phyloP scores from a whole-genome alignment of 2,329 filamentous ascomycete species.

The Colletotrichum eleusines region DNA sequence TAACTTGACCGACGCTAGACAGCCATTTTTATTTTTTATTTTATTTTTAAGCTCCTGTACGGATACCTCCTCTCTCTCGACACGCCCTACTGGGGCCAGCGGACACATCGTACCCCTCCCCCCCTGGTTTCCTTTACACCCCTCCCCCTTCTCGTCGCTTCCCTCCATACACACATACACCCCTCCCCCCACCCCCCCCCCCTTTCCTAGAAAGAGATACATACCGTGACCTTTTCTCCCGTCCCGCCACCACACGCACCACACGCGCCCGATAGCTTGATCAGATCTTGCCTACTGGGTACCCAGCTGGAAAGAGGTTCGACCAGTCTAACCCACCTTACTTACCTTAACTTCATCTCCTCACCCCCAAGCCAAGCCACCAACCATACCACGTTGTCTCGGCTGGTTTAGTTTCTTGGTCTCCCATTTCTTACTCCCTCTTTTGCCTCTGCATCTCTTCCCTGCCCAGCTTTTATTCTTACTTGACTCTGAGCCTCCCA shows the following conservation, averaged over 20 bases:
- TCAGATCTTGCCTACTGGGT: conserved; percentile 42
- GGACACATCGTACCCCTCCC: background rate
- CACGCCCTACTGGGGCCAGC: conserved; percentile 8
- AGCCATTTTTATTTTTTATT: conserved; percentile 25
- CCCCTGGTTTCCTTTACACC: conserved; percentile 10
- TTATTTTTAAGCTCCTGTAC: no score
- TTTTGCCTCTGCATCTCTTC: conserved; percentile 24
- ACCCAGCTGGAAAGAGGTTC: conserved; percentile 39
- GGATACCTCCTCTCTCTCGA: no score
- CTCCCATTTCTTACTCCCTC: conserved; percentile 31
- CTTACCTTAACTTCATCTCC: conserved; percentile 36
- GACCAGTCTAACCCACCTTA: conserved; percentile 36
- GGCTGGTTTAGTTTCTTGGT: conserved; percentile 28
- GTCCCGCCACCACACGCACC: conserved; percentile 42
- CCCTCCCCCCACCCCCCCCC: no score
- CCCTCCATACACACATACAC: conserved; percentile 5
- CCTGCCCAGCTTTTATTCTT: conserved; percentile 40
- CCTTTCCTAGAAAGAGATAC: conserved; percentile 31
- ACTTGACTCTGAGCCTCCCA: conserved; percentile 40
- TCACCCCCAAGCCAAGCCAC: conserved; percentile 39
- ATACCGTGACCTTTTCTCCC: conserved; percentile 38
- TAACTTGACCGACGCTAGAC: conserved; percentile 43
- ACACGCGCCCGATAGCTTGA: conserved; percentile 44
- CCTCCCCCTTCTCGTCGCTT: background rate
- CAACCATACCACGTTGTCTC: conserved; percentile 36